These are phyloP conservation scores for Escovopsis sp. DNA, from an alignment of 2,329 filamentous ascomycete species.

Conservation along the genomic window DNA sequence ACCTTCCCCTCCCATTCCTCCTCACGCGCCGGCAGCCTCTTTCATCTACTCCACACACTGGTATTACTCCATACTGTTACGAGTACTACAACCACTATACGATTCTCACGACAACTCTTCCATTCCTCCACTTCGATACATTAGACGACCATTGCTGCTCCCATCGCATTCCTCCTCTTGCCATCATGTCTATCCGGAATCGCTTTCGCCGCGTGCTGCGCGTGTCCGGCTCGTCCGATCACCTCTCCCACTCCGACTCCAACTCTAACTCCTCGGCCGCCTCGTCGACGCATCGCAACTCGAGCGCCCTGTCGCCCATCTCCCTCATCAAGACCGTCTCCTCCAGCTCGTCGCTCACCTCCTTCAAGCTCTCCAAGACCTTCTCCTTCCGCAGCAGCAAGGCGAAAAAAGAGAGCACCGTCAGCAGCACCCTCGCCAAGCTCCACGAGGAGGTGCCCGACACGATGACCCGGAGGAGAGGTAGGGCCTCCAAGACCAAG, in stretches of 20 bases:
- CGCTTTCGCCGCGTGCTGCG: conserved; percentile 25
- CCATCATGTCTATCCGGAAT: conserved; percentile 26
- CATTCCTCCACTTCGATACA: too few species aligned
- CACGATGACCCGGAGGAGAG: conserved; percentile 4
- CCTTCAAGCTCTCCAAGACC: conserved; percentile 13
- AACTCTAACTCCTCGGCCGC: conserved; percentile 16
- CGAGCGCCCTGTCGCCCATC: conserved; percentile 9
- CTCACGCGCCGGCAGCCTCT: too few species aligned
- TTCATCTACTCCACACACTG: too few species aligned
- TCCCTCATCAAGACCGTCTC: conserved; percentile 16
- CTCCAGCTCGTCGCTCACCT: conserved; percentile 4
- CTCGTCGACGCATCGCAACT: conserved; percentile 15
- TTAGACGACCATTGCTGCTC: too few species aligned
- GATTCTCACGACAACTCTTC: too few species aligned
- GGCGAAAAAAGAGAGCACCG: conserved; percentile 11
- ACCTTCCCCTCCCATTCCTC: too few species aligned
- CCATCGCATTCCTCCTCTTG: too few species aligned
- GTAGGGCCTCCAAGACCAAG: conserved; percentile 12
- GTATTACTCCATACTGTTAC: too few species aligned
- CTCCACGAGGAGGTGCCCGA: too few species aligned
- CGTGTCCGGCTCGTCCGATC: conserved; percentile 19
- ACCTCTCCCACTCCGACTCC: conserved; percentile 17
- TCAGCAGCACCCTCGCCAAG: too few species aligned
- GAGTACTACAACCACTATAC: too few species aligned
- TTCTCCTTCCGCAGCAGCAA: conserved; percentile 16